phyloP scores from a whole-genome alignment of 1,139 yeast species.

The Taphrina communis region DNA sequence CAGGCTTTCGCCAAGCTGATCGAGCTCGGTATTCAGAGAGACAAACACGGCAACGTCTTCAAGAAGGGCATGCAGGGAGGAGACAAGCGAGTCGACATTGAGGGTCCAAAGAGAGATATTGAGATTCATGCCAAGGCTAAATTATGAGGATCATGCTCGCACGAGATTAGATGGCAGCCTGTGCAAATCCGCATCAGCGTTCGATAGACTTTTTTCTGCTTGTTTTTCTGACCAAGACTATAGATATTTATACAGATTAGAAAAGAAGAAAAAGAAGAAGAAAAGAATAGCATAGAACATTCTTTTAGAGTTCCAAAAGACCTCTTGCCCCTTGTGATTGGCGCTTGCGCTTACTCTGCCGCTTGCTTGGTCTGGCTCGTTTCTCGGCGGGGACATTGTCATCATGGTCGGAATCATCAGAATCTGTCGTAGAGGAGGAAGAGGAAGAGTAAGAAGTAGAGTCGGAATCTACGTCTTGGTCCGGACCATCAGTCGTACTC shows the following conservation, averaged over 20 bases:
- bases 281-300: no score
- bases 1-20: constrained; percentile 70
- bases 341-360: not conserved
- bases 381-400: constrained; percentile 20
- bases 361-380: constrained; percentile 10
- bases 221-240: not conserved
- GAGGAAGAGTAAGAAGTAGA: not conserved
- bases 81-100: constrained; percentile 26
- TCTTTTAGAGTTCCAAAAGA: constrained; percentile 6
- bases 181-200: no score
- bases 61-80: constrained; percentile 42
- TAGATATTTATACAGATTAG: constrained; percentile 8
- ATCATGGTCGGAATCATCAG: constrained; percentile 6
- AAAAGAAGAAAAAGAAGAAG: no score
- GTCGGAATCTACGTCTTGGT: not conserved
- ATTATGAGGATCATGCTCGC: constrained; percentile 1
- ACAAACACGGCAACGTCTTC: constrained; percentile 38
- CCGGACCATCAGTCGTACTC: not conserved
- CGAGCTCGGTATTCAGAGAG: constrained; percentile 68
- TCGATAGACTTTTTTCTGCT: not conserved
- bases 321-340: constrained; percentile 30
- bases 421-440: not conserved
- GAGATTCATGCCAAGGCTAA: constrained; percentile 33
- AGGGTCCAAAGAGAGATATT: constrained; percentile 33
- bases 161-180: not conserved